These are phyloP conservation scores for Penicillium alfredii DNA, from an alignment of 495 filamentous ascomycete species.

Conservation along the genomic window DNA sequence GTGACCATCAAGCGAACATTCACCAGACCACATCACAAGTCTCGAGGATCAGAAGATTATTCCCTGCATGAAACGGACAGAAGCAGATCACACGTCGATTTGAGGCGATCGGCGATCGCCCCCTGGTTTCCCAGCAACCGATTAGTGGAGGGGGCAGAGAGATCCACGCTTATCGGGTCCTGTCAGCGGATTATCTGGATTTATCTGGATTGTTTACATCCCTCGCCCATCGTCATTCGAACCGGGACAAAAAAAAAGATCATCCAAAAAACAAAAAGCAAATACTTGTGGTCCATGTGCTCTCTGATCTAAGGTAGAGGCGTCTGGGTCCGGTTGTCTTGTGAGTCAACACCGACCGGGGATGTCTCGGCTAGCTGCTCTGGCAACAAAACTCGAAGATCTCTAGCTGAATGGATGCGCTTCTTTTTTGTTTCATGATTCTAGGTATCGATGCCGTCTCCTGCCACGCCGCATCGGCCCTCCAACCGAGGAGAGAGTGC, in stretches of 20 bases:
- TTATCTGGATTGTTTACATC: conserved; percentile 23
- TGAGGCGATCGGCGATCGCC: conserved; percentile 7
- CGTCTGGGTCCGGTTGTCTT: conserved; percentile 10
- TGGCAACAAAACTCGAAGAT: conserved; percentile 15
- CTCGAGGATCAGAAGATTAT: too few relatives aligned
- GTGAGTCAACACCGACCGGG: conserved; percentile 5
- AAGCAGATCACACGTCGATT: too few relatives aligned
- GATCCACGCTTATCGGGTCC: conserved; percentile 12
- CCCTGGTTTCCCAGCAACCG: conserved; percentile 9
- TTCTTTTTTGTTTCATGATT: conserved; percentile 2
- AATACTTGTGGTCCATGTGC: conserved; percentile 10
- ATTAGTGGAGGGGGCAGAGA: conserved; percentile 8
- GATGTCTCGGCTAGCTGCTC: conserved; percentile 10
- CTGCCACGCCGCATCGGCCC: conserved; percentile 37
- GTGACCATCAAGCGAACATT: too few relatives aligned
- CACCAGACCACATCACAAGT: too few relatives aligned
- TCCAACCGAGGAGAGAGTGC: conserved; percentile 35
- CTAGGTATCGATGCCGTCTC: conserved; percentile 42
- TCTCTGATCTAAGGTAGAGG: conserved; percentile 6
- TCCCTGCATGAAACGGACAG: too few relatives aligned
- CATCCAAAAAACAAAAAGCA: conserved; percentile 9
- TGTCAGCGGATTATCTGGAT: conserved; percentile 2
- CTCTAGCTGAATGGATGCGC: too few relatives aligned
- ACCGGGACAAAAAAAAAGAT: conserved; percentile 7
- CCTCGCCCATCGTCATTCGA: conserved; percentile 4